Evolutionary conservation across 2,329 filamentous ascomycete genomes (phyloP).

Genomic region (Ophiostoma ulmi): DNA sequence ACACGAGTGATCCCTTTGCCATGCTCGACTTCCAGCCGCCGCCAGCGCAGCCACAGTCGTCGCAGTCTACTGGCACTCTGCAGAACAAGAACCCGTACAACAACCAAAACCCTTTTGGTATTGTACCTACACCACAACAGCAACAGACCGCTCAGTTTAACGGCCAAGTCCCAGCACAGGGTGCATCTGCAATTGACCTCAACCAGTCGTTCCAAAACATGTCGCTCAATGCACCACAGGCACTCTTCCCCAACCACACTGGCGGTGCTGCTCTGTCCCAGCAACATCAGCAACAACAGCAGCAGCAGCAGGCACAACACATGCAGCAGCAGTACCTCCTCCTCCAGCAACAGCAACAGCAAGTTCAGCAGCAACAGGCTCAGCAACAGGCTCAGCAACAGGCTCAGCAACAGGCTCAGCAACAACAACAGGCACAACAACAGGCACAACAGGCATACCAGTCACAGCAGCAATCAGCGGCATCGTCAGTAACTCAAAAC

Average conservation of each 20-base stretch:
- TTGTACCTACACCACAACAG: conserved; percentile 33
- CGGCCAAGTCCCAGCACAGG: conserved; percentile 22
- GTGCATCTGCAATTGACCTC: conserved; percentile 38
- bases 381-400: conserved; percentile 16
- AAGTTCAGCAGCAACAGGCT: conserved; percentile 39
- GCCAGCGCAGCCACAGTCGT: conserved; percentile 54
- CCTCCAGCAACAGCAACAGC: conserved; percentile 35
- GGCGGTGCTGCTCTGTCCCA: conserved; percentile 46
- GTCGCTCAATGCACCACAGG: conserved; percentile 56
- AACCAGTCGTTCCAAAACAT: conserved; percentile 71
- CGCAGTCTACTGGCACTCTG: conserved; percentile 59
- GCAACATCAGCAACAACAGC: conserved; percentile 20
- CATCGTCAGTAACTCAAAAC: conserved; percentile 18
- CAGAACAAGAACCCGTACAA: conserved; percentile 53
- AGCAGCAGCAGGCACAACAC: conserved; percentile 32
- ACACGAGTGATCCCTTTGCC: conserved; percentile 59
- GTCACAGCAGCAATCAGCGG: conserved; percentile 18
- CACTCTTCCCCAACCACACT: conserved; percentile 67
- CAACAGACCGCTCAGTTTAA: conserved; percentile 3
- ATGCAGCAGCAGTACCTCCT: conserved; percentile 13
- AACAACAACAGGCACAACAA: conserved; percentile 18
- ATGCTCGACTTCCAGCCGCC: conserved; percentile 55
- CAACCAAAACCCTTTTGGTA: conserved; percentile 62
- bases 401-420: neutral
- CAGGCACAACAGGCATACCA: conserved; percentile 19